A percentile compares a stretch with the other conserved stretches of the same genome.
Conservation (phyloP, 2,329 filamentous ascomycete genomes). For the Calycina herbarum region DNA sequence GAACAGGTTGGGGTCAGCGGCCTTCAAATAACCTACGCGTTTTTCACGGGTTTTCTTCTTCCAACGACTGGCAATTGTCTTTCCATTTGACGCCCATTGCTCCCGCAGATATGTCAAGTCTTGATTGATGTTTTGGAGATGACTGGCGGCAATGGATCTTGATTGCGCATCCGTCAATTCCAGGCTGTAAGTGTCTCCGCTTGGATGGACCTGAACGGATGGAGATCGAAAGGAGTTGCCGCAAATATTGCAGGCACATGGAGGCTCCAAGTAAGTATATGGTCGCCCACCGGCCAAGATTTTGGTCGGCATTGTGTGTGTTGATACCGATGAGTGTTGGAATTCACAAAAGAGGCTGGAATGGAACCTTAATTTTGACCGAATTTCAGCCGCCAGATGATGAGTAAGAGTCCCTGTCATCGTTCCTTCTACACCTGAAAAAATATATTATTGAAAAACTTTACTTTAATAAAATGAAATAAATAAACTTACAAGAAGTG, state of each 20-base stretch:
- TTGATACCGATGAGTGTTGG: background rate
- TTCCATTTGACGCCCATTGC: background rate
- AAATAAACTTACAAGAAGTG: too few species aligned
- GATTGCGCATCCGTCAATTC: background rate
- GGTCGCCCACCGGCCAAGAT: background rate
- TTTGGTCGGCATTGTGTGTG: background rate
- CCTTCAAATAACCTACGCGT: constrained; percentile 1
- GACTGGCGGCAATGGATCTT: background rate
- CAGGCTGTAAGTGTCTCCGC: background rate
- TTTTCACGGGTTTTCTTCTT: constrained; percentile 6
- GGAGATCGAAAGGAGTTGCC: background rate
- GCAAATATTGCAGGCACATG: constrained; percentile 3
- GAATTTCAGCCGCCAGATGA: too few species aligned
- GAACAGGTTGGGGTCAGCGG: constrained; percentile 1
- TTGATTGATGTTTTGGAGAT: background rate
- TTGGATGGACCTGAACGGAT: background rate
- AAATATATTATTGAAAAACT: too few species aligned
- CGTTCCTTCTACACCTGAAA: too few species aligned
- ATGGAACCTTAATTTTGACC: too few species aligned
- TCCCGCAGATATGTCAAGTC: background rate
- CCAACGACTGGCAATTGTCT: constrained; percentile 1
- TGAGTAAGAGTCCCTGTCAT: too few species aligned
- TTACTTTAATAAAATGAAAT: too few species aligned
- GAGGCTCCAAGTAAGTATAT: background rate
- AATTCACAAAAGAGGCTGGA: too few species aligned